Base-by-base conservation (phyloP, 169 alveolate species). In the Plasmodium vinckei region DNA sequence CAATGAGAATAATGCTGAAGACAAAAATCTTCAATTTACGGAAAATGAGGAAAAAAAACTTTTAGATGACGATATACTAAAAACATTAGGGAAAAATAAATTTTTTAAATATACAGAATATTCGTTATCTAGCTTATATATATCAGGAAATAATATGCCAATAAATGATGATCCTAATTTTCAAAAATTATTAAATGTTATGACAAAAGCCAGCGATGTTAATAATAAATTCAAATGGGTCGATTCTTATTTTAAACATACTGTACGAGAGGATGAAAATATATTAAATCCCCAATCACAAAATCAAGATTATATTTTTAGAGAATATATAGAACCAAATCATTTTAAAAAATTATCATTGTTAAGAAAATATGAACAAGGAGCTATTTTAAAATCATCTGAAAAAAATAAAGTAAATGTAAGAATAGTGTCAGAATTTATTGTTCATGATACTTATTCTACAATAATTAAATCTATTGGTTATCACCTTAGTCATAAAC, bases 111-210 rank as follows among this genome's bases (percentile, higher is more conserved):
- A 84, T 49, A 70, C 87, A 1, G 91, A 84, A 68, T 84, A 84
- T 84, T 84, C 91, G 17, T 69, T 84, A 59, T 69, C 87, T 84
- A 70, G 91, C 27, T 61, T 84, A 25, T 84, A 84, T 39, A 84
- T 84, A 42, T 68, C 75, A 44, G 87, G 68, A 6, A 53, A 84
- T 21, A 57, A 15, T 39, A 69, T 84, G 9, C 51, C 57, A 2
- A 27, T 84, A n/a, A 86, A 84, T n/a, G 69, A 84, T 47, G 91
- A 84, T 69, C 19, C 44, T 23, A 42, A 53, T 42, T 84, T 25
- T 84, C 56, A 84, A 67, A 70, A 44, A 60, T 84, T 84, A 21
- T 19, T 84, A 84, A 84, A 84, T 46, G 39, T 84, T 21, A 69
- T 84, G 17, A 84, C 86, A 4, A 84, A 84, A 84, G 72, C 87